These are phyloP conservation scores for Fonsecaea pedrosoi DNA, from an alignment of 2,329 filamentous ascomycete genomes.

Conservation along the genomic window DNA sequence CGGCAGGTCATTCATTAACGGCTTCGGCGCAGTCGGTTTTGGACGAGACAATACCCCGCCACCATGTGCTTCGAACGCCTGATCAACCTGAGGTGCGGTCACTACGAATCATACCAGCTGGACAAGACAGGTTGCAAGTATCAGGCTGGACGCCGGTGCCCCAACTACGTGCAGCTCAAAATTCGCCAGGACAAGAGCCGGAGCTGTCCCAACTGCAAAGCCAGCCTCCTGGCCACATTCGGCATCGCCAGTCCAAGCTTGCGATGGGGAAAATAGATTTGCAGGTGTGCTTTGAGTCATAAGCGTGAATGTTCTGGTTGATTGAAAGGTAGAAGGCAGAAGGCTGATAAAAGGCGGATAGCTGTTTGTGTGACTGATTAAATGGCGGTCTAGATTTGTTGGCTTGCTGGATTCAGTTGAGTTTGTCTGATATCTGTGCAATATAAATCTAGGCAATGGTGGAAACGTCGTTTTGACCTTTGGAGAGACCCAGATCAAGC, in stretches of 20 bases:
- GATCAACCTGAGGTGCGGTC: conserved; percentile 37
- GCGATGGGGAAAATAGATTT: conserved; percentile 21
- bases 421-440: not conserved
- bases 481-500: not conserved
- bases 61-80: conserved; percentile 42
- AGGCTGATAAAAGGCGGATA: not conserved
- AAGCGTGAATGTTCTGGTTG: not conserved
- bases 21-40: not conserved
- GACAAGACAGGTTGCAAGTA: conserved; percentile 39
- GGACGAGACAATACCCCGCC: conserved; percentile 3
- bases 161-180: conserved; percentile 38
- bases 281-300: conserved; percentile 1
- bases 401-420: not conserved
- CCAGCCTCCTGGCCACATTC: conserved; percentile 34
- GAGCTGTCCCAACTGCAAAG: conserved; percentile 40
- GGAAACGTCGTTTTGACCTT: not conserved
- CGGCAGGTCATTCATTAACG: not conserved
- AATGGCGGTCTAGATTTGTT: conserved; percentile 1
- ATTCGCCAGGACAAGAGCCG: conserved; percentile 38
- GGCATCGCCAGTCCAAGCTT: conserved; percentile 40
- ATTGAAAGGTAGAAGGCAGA: not conserved
- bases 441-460: not conserved
- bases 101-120: conserved; percentile 40
- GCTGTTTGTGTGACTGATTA: not conserved
- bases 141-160: conserved; percentile 34